phyloP scores from a whole-genome alignment of 1,139 yeast species.

The Wickerhamomyces sp. region DNA sequence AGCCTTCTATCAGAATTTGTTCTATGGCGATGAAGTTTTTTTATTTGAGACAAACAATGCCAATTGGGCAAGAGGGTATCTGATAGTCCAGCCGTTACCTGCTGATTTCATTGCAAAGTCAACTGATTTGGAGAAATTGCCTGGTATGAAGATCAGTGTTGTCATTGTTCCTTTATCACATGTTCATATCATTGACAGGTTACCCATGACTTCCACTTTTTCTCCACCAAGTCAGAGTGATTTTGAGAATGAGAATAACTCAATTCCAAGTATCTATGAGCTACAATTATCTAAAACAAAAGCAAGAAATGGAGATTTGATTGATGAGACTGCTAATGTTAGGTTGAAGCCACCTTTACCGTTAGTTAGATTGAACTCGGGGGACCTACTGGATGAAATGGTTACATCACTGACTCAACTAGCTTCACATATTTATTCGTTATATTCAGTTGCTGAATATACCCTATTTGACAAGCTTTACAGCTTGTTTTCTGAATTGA shows the following conservation, averaged over 20 bases:
- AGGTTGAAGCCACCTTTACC: conserved; percentile 52
- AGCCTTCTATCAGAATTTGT: conserved; percentile 46
- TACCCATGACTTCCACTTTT: conserved; percentile 26
- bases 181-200: conserved; percentile 30
- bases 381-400: conserved; percentile 50
- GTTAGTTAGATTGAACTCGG: conserved; percentile 37
- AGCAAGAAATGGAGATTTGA: conserved; percentile 20
- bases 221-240: conserved; percentile 27
- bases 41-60: conserved; percentile 63
- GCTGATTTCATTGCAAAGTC: conserved; percentile 62
- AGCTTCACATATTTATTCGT: conserved; percentile 60
- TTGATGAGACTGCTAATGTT: conserved; percentile 23
- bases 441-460: conserved; percentile 69
- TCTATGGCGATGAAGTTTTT: conserved; percentile 79
- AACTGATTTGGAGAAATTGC: conserved; percentile 57
- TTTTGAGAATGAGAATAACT: conserved; percentile 18
- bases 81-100: conserved; percentile 58
- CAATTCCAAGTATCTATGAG: conserved; percentile 44
- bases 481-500: conserved; percentile 52
- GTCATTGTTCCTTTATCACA: conserved; percentile 61
- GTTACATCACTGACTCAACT: conserved; percentile 52
- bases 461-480: conserved; percentile 52
- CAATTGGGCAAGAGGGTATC: conserved; percentile 81
- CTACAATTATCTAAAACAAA: conserved; percentile 34
- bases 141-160: conserved; percentile 46